These are phyloP conservation scores for Tulasnella sp. DNA, from an alignment of 768 basidiomycete genomes.

Conservation along the genomic window DNA sequence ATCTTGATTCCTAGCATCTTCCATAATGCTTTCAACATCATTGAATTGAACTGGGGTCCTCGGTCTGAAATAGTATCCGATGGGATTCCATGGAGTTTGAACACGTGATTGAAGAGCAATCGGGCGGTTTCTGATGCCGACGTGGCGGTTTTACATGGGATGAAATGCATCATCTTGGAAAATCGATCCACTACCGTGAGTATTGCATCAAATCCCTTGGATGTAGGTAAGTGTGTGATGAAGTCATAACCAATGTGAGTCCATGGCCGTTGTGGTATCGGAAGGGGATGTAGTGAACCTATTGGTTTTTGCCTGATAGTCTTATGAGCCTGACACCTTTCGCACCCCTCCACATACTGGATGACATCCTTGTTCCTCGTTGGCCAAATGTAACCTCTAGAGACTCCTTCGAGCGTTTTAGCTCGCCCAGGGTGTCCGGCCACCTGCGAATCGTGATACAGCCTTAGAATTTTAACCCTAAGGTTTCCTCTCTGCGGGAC, in stretches of 20 bases:
- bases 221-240: constrained; percentile 20
- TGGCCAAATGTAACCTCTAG: constrained; percentile 25
- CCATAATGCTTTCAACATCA: neutral
- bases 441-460: constrained; percentile 21
- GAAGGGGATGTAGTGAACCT: constrained; percentile 10
- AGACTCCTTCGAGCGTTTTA: constrained; percentile 22
- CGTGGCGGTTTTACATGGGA: constrained; percentile 16
- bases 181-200: neutral
- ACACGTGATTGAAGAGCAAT: constrained; percentile 31
- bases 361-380: neutral
- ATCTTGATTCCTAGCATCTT: neutral
- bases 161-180: constrained; percentile 5
- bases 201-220: constrained; percentile 13
- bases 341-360: neutral
- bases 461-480: constrained; percentile 13
- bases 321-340: constrained; percentile 11
- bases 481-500: constrained; percentile 20
- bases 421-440: constrained; percentile 25
- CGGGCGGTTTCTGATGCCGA: constrained; percentile 24
- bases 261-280: constrained; percentile 10
- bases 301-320: neutral
- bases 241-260: constrained; percentile 12
- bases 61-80: neutral
- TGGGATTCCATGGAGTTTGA: constrained; percentile 16
- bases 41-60: constrained; percentile 7